Evolutionary conservation across 352 stramenopile genomes (phyloP).

Genomic region (Thalassiosira livingstoniorum): DNA sequence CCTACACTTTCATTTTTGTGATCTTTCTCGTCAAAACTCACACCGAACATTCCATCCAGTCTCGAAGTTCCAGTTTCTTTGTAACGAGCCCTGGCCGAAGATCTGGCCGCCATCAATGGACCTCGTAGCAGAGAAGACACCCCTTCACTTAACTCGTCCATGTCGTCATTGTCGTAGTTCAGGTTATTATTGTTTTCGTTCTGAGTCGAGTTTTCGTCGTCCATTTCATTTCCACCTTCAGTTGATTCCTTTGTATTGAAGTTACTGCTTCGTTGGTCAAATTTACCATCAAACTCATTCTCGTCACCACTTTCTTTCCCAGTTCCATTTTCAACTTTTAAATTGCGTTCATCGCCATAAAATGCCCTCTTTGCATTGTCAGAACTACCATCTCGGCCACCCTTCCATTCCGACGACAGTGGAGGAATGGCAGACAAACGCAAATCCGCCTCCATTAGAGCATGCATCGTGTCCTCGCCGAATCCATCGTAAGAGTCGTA

Average conservation of each 20-base stretch:
- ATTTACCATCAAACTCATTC: no score
- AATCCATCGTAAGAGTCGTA: conserved; percentile 32
- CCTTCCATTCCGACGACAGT: background rate
- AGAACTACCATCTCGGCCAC: background rate
- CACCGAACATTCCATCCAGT: background rate
- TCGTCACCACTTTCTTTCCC: background rate
- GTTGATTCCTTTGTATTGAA: background rate
- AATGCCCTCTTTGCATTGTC: background rate
- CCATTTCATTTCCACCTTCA: background rate
- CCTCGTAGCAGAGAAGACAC: conserved; percentile 43
- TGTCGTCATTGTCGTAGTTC: conserved; percentile 12
- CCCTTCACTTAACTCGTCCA: conserved; percentile 10
- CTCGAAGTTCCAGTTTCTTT: background rate
- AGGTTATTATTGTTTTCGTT: background rate
- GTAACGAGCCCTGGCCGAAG: conserved; percentile 2
- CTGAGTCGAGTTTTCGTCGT: background rate
- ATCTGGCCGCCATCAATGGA: conserved; percentile 55
- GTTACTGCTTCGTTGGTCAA: background rate
- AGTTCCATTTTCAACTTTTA: background rate
- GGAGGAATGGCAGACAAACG: conserved; percentile 28
- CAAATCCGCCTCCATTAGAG: conserved; percentile 45
- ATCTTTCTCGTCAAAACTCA: no score
- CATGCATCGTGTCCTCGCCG: conserved; percentile 50
- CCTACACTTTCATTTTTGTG: no score
- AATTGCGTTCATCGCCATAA: background rate